A percentile compares a stretch with the other conserved stretches of the same genome.
Evolutionary conservation across 75 land plant species (phyloP).

Genomic region (Gnetum montanum): DNA sequence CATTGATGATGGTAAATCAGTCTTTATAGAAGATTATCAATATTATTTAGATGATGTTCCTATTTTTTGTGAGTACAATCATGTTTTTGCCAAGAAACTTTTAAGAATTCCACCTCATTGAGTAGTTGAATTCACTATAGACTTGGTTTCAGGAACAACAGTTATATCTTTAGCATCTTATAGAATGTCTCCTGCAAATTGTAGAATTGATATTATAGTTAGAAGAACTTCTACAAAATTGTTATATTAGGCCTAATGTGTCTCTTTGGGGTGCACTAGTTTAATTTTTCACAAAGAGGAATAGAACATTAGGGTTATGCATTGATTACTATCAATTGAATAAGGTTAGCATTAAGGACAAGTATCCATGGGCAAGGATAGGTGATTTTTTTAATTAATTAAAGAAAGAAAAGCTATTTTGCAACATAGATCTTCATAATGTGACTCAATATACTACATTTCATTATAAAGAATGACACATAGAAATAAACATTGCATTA

Average conservation of each 20-base stretch:
- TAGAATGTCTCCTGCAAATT: neutral
- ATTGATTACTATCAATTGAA: neutral
- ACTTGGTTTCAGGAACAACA: neutral
- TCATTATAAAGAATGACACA: too few species aligned
- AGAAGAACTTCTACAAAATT: neutral
- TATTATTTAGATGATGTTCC: too few species aligned
- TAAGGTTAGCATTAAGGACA: neutral
- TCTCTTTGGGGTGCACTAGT: neutral
- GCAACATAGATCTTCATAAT: neutral
- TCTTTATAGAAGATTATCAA: too few species aligned
- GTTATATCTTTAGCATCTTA: neutral
- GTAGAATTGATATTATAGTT: neutral
- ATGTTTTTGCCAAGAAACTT: too few species aligned
- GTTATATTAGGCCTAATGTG: neutral
- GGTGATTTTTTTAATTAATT: neutral
- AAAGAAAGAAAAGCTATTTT: neutral
- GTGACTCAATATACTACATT: too few species aligned
- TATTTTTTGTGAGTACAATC: too few species aligned
- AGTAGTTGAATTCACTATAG: neutral
- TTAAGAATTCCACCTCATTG: neutral
- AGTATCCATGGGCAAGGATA: neutral
- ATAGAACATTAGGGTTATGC: neutral
- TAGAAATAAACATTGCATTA: too few species aligned
- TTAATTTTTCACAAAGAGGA: neutral
- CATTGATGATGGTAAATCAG: too few species aligned